Conservation (phyloP, 805 yeast genomes). For the Candida tibetensis region DNA sequence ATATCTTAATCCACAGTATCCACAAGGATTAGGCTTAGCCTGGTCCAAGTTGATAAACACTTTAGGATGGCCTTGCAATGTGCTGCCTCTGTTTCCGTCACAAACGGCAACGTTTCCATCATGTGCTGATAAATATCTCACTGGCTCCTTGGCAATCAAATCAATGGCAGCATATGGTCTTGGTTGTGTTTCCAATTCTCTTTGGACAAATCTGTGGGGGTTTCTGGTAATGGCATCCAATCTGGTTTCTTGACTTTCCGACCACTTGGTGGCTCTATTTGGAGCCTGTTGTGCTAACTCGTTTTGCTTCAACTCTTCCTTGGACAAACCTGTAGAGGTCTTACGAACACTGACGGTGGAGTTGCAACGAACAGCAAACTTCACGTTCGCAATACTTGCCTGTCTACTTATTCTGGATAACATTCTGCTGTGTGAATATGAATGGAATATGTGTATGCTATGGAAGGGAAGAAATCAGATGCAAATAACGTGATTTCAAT, state of each 20-base stretch:
- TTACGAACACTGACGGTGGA: slow-evolving; percentile 9
- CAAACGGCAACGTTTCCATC: slow-evolving; percentile 69
- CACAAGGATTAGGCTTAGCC: slow-evolving; percentile 70
- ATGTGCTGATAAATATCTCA: slow-evolving; percentile 51
- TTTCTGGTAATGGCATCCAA: slow-evolving; percentile 50
- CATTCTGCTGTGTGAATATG: slow-evolving; percentile 6
- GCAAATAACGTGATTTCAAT: too few relatives aligned
- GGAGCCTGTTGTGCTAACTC: slow-evolving; percentile 66
- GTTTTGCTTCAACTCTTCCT: slow-evolving; percentile 20
- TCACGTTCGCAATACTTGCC: neutral
- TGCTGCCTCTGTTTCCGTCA: slow-evolving; percentile 69
- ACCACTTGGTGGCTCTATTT: slow-evolving; percentile 69
- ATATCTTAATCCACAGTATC: slow-evolving; percentile 74
- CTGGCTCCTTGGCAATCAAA: slow-evolving; percentile 70
- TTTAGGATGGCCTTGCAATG: slow-evolving; percentile 80
- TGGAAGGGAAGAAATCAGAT: too few relatives aligned
- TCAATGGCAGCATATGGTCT: slow-evolving; percentile 83
- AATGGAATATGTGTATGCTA: slow-evolving; percentile 1
- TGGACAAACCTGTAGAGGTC: slow-evolving; percentile 16
- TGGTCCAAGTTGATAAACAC: slow-evolving; percentile 77
- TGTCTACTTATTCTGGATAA: slow-evolving; percentile 10
- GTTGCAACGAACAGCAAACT: slow-evolving; percentile 9
- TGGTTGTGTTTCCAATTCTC: slow-evolving; percentile 67
- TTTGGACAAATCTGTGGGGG: slow-evolving; percentile 66
- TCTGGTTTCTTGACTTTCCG: slow-evolving; percentile 62